Base-by-base conservation (phyloP, 306 rosid species). In the Cucurbita moschata region DNA sequence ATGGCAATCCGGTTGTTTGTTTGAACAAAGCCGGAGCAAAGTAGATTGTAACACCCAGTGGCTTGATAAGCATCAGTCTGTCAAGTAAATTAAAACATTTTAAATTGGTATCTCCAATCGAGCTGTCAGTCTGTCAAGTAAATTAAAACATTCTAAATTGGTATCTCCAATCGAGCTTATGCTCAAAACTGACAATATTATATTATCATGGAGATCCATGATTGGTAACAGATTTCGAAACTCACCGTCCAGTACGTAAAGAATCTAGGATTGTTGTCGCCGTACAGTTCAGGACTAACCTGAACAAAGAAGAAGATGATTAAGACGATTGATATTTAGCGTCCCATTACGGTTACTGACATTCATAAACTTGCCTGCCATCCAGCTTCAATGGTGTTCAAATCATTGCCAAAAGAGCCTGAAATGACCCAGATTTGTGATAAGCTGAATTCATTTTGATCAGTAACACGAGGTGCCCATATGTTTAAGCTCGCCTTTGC, bases 391-490 rank as follows among this genome's bases (percentile, higher is more conserved):
- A 88, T 80, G 79, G 95, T 88, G 76, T 88, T 88, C 2, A 88
- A 86, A 81, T 88, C 91, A 80, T 88, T 72, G 26, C 86, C 91
- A 77, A 88, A 88, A 0, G 95, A 86, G 69, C 95, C 95, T 53
- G 91, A 89, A 78, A 88, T 88, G 73, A 88, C 84, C 95, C 95
- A 88, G n/a, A 88, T 86, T 51, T 88, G 95, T 55, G 95, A 88
- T 65, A 88, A 83, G 80, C 95, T 88, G 81, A 88, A 88, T 43
- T 86, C 91, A 8, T 81, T 85, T 75, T 72, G 87, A 83, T 86
- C 89, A 0, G 82, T 83, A 7, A 88, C 95, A 0, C 46, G 66
- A 0, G 95, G 95, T 18, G 95, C 66, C 91, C 95, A 88, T 66
- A 88, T 90, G 68, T 88, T 88, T 60, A 88, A 13, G 60, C 79